Evolutionary conservation across 495 filamentous ascomycete species (phyloP).

Genomic region (Cryomyces minteri): DNA sequence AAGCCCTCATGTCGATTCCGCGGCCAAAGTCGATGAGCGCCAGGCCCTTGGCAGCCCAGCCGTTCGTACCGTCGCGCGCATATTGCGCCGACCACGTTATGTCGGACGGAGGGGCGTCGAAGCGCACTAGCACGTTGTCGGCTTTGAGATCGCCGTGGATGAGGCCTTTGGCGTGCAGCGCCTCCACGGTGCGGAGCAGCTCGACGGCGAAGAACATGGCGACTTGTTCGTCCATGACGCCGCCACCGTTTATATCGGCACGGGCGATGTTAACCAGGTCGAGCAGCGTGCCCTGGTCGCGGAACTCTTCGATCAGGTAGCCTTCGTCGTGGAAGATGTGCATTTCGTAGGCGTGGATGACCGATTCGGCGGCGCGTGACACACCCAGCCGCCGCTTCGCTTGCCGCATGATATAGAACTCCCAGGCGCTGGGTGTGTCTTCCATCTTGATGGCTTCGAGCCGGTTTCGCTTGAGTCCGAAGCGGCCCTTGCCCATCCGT

Average conservation of each 20-base stretch:
- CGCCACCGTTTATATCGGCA: conserved; percentile 36
- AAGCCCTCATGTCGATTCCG: conserved; percentile 80
- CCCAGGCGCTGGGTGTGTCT: conserved; percentile 73
- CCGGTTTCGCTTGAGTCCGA: conserved; percentile 28
- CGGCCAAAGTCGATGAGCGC: conserved; percentile 88
- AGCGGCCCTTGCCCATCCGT: conserved; percentile 22
- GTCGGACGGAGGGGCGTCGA: conserved; percentile 34
- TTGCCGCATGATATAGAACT: conserved; percentile 87
- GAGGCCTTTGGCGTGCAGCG: conserved; percentile 58
- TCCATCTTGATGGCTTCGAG: conserved; percentile 91
- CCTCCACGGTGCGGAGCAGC: conserved; percentile 76
- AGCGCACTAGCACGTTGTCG: conserved; percentile 83
- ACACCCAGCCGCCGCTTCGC: conserved; percentile 54
- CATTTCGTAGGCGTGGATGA: conserved; percentile 68
- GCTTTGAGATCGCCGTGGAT: conserved; percentile 90
- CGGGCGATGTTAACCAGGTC: conserved; percentile 80
- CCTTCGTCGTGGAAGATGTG: conserved; percentile 75
- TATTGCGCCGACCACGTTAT: conserved; percentile 36
- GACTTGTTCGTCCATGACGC: conserved; percentile 68
- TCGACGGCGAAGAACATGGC: conserved; percentile 94
- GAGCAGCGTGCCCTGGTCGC: conserved; percentile 78
- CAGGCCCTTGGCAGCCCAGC: conserved; percentile 69
- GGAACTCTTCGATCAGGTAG: conserved; percentile 75
- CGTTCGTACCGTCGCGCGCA: conserved; percentile 46
- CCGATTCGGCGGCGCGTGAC: conserved; percentile 48